Evolutionary conservation across 2,329 filamentous ascomycete genomes (phyloP).

Genomic region (Neurospora sp.): DNA sequence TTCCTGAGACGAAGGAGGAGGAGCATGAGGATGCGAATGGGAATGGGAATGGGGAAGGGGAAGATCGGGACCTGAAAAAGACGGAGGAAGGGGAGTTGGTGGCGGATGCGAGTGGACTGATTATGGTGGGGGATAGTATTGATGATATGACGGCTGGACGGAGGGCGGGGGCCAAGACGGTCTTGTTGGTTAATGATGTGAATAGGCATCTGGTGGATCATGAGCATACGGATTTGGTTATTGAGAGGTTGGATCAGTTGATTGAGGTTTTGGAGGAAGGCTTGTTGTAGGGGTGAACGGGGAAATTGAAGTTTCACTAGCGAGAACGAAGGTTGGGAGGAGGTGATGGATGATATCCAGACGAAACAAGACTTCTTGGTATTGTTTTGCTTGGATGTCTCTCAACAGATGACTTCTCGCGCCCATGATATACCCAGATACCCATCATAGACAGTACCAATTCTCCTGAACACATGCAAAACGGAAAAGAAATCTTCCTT

Average conservation of each 20-base stretch:
- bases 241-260: conserved; percentile 64
- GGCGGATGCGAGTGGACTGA: conserved; percentile 37
- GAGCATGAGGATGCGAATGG: conserved; percentile 5
- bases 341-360: not conserved
- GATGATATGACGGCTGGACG: conserved; percentile 90
- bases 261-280: conserved; percentile 65
- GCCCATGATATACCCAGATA: not conserved
- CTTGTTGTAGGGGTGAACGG: conserved; percentile 32
- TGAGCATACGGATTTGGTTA: conserved; percentile 66
- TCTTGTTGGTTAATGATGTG: conserved; percentile 77
- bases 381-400: not conserved
- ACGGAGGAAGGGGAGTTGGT: conserved; percentile 15
- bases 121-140: conserved; percentile 69
- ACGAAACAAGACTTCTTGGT: not conserved
- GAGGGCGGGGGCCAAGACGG: conserved; percentile 75
- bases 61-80: conserved; percentile 10
- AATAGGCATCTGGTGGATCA: conserved; percentile 62
- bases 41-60: conserved; percentile 12
- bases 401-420: not conserved
- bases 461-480: not conserved
- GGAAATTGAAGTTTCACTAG: not conserved
- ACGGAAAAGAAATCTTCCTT: not conserved
- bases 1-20: conserved; percentile 10
- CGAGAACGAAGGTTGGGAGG: not conserved
- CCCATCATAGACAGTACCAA: not conserved